Base-by-base conservation (phyloP, 2,329 filamentous ascomycete genomes). In the Macrophomina pseudophaseolina region DNA sequence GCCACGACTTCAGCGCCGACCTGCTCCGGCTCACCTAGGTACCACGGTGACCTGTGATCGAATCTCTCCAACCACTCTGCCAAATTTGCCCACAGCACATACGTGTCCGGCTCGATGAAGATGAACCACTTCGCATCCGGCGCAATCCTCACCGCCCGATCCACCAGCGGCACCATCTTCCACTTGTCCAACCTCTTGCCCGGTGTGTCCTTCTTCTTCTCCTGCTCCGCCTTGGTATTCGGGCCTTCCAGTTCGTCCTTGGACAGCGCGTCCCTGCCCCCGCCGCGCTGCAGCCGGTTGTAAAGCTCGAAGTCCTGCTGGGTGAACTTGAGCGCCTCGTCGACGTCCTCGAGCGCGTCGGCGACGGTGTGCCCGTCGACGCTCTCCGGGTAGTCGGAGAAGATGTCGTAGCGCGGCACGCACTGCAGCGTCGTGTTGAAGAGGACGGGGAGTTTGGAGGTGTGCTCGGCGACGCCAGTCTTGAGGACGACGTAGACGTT, bases 101-200 rank as follows among this genome's bases (percentile, higher is more conserved):
- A 88, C 0, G 85, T 87, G 71, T 88, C 86, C 0, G 84, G 82
- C 70, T 88, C 86, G 54, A 87, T 82, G 72, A 88, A 88, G 65
- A 87, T 77, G 68, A 82, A 88, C 86, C 86, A 88, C 65, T 83
- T 84, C 52, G 83, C 82, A 32, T 85, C 75, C 2, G 82, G 82
- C 44, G 75, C 71, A 60, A 77, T 71, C 11, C 76, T 71, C 67
- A 76, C 75, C 4, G 78, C 73, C 32, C 72, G 69, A 14, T 77
- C 71, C 68, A 80, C 70, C 53, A 78, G 73, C 35, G 77, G 76
- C 35, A 80, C 67, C 23, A 77, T 73, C 69, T 79, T 80, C 73
- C 77, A 80, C 63, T 78, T 80, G 66, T 79, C 74, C 68, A 80
- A 66, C 14, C 69, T 68, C 72, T 75, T 75, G 2, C 68, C 73